Base-by-base conservation (phyloP, 805 yeast species). In the Suhomyces faveliae region DNA sequence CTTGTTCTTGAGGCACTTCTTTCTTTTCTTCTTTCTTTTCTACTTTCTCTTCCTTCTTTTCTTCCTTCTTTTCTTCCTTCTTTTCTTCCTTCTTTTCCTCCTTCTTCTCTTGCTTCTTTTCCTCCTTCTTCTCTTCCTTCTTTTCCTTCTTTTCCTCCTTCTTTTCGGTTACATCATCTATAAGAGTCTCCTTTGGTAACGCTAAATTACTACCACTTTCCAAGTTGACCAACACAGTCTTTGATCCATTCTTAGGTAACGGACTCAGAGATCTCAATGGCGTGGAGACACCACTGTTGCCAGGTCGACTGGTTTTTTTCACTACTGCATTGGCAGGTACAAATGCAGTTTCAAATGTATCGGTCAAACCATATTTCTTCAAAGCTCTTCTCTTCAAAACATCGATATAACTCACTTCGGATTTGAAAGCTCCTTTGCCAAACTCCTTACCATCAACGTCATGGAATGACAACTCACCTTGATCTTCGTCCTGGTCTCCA, bases 401-500 rank as follows among this genome's bases (percentile, higher is more conserved):
- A 30, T 73, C 78, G 37, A 73, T 60, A 54, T 73, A 73, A n/a
- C 64, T 59, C n/a, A 68, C 54, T 19, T 45, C 49, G 9, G 66
- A 67, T 40, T 56, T 59, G 33, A 52, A 48, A 9, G 55, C 42
- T 3, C 61, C 60, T 39, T 58, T 58, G 35, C 65, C 64, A 40
- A 73, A 70, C 55, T 71, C 76, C 13, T 61, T 59, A 6, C 66
- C 65, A 35, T 63, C 71, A 46, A 63, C 62, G 50, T 73, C 77
- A 46, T 53, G 64, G 51, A 63, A 73, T 20, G 58, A 50, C 46
- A 73, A 70, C 51, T 73, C 76, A 5, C 78, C 78, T 51, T 69
- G 66, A 40, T 63, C 76, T 53, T 71, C 77, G 46, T 73, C 78
- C 51, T 72, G 76, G 43, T 72, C 77, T 7, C 77, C 77, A 57